These are phyloP conservation scores for Tolypocladium endophyticum DNA, from an alignment of 2,329 filamentous ascomycete genomes.

Conservation along the genomic window DNA sequence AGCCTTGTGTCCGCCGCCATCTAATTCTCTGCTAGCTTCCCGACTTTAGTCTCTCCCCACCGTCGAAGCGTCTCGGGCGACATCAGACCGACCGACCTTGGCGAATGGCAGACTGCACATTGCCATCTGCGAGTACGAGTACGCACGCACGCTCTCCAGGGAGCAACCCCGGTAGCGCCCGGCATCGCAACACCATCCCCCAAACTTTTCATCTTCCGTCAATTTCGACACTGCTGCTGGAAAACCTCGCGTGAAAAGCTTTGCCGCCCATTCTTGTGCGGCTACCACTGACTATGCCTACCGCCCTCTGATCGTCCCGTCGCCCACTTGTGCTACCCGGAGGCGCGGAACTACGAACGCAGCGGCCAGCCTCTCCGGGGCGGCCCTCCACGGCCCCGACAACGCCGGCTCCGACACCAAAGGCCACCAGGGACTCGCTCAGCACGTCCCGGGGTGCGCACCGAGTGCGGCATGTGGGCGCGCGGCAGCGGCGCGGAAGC, in stretches of 20 bases:
- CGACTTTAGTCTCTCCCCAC: not conserved
- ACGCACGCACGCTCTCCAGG: not conserved
- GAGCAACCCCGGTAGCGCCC: not conserved
- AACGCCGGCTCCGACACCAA: not conserved
- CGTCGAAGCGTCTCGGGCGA: not conserved
- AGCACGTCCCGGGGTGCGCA: not conserved
- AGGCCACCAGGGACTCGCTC: not conserved
- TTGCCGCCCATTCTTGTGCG: no score
- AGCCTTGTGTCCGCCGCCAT: not conserved
- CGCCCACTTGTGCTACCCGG: not conserved
- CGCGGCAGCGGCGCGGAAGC: not conserved
- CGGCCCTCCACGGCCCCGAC: not conserved
- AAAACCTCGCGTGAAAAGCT: no score
- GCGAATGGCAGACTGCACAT: not conserved
- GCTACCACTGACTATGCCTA: not conserved
- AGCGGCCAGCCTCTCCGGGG: not conserved
- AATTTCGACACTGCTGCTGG: not conserved
- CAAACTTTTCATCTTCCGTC: not conserved
- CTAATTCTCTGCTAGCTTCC: not conserved
- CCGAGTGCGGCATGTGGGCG: not conserved
- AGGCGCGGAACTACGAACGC: not conserved
- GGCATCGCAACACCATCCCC: not conserved
- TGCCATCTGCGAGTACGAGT: not conserved
- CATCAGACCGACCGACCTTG: not conserved
- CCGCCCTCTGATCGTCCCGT: not conserved